Base-by-base conservation (phyloP, 768 basidiomycete species). In the Leccinum uliginosum region DNA sequence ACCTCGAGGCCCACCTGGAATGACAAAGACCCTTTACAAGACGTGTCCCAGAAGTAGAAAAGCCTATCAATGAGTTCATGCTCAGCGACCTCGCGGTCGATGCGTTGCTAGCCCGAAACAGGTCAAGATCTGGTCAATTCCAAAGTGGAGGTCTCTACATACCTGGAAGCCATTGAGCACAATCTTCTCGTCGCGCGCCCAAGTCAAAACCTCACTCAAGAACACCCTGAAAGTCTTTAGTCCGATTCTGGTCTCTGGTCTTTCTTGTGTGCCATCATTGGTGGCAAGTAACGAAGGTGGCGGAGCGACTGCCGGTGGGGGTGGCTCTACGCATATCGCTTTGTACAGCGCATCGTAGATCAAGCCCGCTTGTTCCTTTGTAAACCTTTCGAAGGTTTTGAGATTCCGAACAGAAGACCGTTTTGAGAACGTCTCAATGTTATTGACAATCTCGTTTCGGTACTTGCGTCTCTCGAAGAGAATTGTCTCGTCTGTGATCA, bases 401-500 rank as follows among this genome's bases (percentile, higher is more conserved):
- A 99, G 79, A 65, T 93, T 97, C 54, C 97, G 83, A 35, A 99
- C 75, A 0, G 95, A 89, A 0, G 93, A 83, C 9, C 97, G 87
- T 70, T 94, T 98, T 17, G 93, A 87, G 74, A 98, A 99, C 3
- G 82, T 83, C 75, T 99, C 97, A 60, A 99, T 93, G 64, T 84
- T 91, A 67, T 91, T 85, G 38, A 97, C 85, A 59, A 99, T 89
- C 66, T 98, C 94, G 32, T 85, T 82, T 49, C 96, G 82, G 76
- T 90, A 93, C 49, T 87, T 83, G 59, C 83, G 83, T 23, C 97
- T 86, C 72, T 99, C 97, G 12, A 82, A 78, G 15, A 83, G 81
- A 64, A 99, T 98, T 17, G 89, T 89, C 10, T 98, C 97, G 64
- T 98, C 96, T 0, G 93, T 93, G 71, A 99, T 97, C 59, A 93